phyloP scores from a whole-genome alignment of 2,329 filamentous ascomycete genomes.

The Xylariaceae sp. region DNA sequence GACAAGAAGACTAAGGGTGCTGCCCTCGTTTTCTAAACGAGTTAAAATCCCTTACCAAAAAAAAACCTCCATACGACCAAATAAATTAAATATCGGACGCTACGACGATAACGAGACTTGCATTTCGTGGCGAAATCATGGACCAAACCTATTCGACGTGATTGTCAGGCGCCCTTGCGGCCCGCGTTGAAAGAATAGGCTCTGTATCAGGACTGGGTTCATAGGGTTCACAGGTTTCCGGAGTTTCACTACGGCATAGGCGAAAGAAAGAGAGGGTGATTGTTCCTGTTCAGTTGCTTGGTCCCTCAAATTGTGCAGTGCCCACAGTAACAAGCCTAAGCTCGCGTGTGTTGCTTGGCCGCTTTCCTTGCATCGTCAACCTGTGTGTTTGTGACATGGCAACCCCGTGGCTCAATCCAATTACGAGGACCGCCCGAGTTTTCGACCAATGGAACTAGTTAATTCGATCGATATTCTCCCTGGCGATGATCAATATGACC shows the following conservation, averaged over 20 bases:
- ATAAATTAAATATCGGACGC: slow-evolving; percentile 19
- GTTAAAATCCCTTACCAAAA: not conserved
- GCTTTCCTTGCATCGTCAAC: not conserved
- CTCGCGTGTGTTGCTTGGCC: slow-evolving; percentile 9
- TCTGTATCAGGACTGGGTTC: slow-evolving; percentile 17
- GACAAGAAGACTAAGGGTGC: slow-evolving; percentile 99
- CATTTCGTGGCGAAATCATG: slow-evolving; percentile 18
- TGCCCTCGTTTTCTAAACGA: slow-evolving; percentile 90
- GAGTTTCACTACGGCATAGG: slow-evolving; percentile 20
- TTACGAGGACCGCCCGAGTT: not conserved
- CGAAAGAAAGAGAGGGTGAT: slow-evolving; percentile 13
- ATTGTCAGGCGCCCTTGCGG: slow-evolving; percentile 8
- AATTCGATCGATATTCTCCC: not conserved
- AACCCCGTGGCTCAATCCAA: not conserved
- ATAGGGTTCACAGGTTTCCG: slow-evolving; percentile 18
- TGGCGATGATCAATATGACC: not conserved
- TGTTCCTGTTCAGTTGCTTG: slow-evolving; percentile 12
- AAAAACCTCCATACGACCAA: slow-evolving; percentile 9
- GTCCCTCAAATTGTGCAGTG: slow-evolving; percentile 10
- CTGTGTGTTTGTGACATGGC: not conserved
- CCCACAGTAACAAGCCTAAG: slow-evolving; percentile 8
- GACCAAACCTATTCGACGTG: slow-evolving; percentile 13
- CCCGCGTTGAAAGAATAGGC: slow-evolving; percentile 13
- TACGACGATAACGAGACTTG: slow-evolving; percentile 23
- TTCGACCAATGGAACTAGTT: not conserved